These are phyloP conservation scores for Neofusicoccum ribis DNA, from an alignment of 2,329 filamentous ascomycete species.

Conservation along the genomic window DNA sequence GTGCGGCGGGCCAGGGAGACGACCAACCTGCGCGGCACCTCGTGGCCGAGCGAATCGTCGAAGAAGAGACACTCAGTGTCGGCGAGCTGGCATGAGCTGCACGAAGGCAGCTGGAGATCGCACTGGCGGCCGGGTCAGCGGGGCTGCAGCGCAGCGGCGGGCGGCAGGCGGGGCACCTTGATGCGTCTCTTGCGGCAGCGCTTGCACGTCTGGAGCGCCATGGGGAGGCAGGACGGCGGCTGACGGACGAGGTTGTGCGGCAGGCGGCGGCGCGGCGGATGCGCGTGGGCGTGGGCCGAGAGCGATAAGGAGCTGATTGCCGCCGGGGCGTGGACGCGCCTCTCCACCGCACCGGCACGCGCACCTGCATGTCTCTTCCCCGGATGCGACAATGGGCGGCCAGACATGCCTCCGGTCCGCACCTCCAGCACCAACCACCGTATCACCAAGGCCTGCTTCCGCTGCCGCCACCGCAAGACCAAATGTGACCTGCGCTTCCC, in stretches of 20 bases:
- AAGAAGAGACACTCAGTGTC: conserved; percentile 16
- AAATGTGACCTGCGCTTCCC: conserved; percentile 16
- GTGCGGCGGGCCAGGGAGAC: no score
- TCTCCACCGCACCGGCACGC: neutral
- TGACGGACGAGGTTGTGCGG: neutral
- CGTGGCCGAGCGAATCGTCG: conserved; percentile 11
- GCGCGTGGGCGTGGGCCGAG: neutral
- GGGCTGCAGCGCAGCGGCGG: neutral
- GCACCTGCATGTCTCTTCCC: neutral
- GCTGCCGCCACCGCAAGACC: conserved; percentile 18
- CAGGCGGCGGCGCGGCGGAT: neutral
- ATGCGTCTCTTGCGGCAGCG: conserved; percentile 18
- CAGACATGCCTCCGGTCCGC: conserved; percentile 16
- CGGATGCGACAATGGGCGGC: neutral
- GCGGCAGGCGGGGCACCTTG: neutral
- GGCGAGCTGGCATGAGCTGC: conserved; percentile 14
- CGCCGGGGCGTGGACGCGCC: no score
- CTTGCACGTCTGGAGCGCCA: conserved; percentile 20
- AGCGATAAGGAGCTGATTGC: neutral
- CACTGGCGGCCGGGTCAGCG: neutral
- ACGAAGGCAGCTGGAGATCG: conserved; percentile 12
- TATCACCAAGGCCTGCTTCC: conserved; percentile 17
- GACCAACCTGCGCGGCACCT: conserved; percentile 13
- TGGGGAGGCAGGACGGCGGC: neutral
- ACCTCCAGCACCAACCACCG: conserved; percentile 13